phyloP scores from a whole-genome alignment of 1,284 basidiomycete species.

The Sphagnurus paluster region DNA sequence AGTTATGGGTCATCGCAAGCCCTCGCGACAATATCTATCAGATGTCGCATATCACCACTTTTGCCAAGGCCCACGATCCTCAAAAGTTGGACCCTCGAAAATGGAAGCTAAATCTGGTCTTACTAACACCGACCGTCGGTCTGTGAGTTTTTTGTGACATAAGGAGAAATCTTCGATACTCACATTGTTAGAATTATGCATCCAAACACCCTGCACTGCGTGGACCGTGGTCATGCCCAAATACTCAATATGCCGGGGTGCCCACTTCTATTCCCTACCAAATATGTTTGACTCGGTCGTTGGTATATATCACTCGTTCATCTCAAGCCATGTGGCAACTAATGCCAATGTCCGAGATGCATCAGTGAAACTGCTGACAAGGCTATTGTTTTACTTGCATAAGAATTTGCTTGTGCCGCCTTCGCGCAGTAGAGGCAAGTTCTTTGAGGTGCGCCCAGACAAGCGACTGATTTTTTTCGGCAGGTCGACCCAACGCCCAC shows the following conservation, averaged over 20 bases:
- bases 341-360: conserved; percentile 1
- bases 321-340: background rate
- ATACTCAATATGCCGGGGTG: background rate
- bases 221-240: conserved; percentile 1
- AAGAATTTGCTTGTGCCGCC: background rate
- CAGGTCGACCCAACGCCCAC: background rate
- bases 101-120: background rate
- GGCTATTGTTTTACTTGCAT: background rate
- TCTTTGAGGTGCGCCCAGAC: background rate
- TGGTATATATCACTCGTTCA: conserved; percentile 6
- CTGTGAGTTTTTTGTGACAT: conserved; percentile 2
- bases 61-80: background rate
- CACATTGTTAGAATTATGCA: conserved; percentile 2
- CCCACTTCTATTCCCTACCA: background rate
- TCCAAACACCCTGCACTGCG: background rate
- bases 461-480: background rate
- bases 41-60: background rate
- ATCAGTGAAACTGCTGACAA: background rate
- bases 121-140: background rate
- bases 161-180: background rate
- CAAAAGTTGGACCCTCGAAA: background rate
- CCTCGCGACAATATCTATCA: background rate
- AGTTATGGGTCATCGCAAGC: background rate
- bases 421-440: too few species aligned
- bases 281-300: conserved; percentile 1